Base-by-base conservation (phyloP, 176 grass and related monocot species). In the Ensete ventricosum region DNA sequence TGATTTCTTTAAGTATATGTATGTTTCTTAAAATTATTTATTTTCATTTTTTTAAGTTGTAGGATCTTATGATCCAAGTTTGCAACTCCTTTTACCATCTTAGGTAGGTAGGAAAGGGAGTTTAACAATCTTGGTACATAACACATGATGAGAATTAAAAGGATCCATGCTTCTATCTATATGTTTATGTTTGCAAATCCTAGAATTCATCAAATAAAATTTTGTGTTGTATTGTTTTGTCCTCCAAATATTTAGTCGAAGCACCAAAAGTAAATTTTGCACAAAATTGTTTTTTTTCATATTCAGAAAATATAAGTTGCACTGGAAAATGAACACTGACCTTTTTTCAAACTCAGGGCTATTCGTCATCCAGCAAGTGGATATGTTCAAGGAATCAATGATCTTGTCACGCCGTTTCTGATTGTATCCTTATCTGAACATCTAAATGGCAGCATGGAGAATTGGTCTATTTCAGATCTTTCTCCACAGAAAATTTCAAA, bases 331-430 rank as follows among this genome's bases (percentile, higher is more conserved):
- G 10, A 68, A 68, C 4, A 14, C 34, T 67, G 26, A 75, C 24
- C 16, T 12, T 81, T 78, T 67, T 54, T 21, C 11, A 43, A 43
- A 53, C 80, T 76, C 80, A 99, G 95, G 95, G 90, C 90, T 50
- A 99, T 99, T 79, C 80, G 95, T 58, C 95, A 99, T 62, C 95
- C 95, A 50, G 90, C 95, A 79, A 99, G 95, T 55, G 95, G 95
- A 50, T 99, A 99, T 9, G 95, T 99, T 71, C 95, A 99, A 82
- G 95, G 95, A 85, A 99, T 99, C 89, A 99, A 99, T 1, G 95
- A 99, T 76, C 84, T 99, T 74, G 82, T 99, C 19, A 94, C 92
- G 13, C 92, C 92, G 19, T 96, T 96, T 81, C 75, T 96, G 58
- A 84, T 96, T 9, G 89, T 96, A 27, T 96, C 92, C 76, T 88